Evolutionary conservation across 345 rosid species (phyloP), one percentile per base, ranked within the genome.

Genomic region (Euphorbia lathyris): DNA sequence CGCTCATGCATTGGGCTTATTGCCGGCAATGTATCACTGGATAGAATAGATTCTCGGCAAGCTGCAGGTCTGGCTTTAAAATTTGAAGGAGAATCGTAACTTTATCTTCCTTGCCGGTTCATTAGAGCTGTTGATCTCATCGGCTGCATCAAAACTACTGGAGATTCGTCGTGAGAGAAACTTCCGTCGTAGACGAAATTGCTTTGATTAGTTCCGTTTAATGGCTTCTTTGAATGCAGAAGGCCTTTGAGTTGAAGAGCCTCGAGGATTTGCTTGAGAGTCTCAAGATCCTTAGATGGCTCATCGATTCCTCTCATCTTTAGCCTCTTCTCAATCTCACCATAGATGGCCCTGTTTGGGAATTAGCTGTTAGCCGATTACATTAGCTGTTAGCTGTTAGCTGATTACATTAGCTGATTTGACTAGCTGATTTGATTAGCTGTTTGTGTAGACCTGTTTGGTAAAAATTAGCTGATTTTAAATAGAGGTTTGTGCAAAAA

Each of bases 201-300:
- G 58, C 87, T 77, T 69, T 52, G 73, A 70, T 65, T 76, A 4
- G 52, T 43, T 69, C 72, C 83, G 61, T 22, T 68, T 11, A 79
- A 56, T 20, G 76, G 71, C 66, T 74, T 81, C 53, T 77, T 82
- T 22, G 88, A 74, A 77, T 88, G 98, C 47, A 95, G 69, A n/a
- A 95, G 91, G 61, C 99, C 99, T 83, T 92, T 95, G 30, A 92
- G 97, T 69, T 86, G 96, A 60, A 82, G 78, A 72, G 97, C 97
- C 73, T 90, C 94, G 17, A 92, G 94, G 77, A 95, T 85, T 60
- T 90, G 98, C 76, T 92, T 88, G 8, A 87, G 86, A 32, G 90
- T 90, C 64, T 95, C 98, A 14, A 90, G 93, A 89, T 95, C 97
- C 77, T 75, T 87, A 0, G 93, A 74, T 5, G 92, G 89, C 80